Evolutionary conservation across 257 asterid species (phyloP), one percentile per base, ranked within the genome.

Genomic region (Catharanthus roseus): DNA sequence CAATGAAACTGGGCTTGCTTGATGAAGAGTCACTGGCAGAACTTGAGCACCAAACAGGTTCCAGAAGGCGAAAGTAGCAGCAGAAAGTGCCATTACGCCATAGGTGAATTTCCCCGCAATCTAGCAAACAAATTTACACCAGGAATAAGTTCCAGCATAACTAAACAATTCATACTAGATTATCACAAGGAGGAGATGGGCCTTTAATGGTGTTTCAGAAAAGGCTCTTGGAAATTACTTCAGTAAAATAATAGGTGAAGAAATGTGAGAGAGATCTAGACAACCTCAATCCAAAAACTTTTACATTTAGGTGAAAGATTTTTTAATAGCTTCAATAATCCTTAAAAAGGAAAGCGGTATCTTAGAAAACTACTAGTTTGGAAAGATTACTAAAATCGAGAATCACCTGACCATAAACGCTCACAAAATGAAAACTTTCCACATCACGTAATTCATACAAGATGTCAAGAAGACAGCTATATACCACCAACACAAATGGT

Each of bases 21-120:
- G 97, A 83, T 88, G 83, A 78, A 95, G 81, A 77, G 96, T 81
- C 62, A 92, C 89, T 44, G 99, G 97, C 79, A 95, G 87, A 77
- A 91, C 58, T 60, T 70, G 90, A 24, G 93, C 79, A 79, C 99
- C 96, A 79, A 88, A 86, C 69, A 85, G 81, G 83, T 84, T 95
- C 97, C 99, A 95, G 89, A 95, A 88, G 86, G 86, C 74, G 86
- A 89, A 95, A 73, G 99, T 95, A 81, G 97, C 97, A 75, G 92
- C 96, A 74, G 99, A 91, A 74, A 95, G 86, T 1, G 95, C 86
- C 96, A 95, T 95, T 73, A 95, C 99, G 68, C 99, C 97, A 70
- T 95, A 91, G 31, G 97, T 95, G 81, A 95, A 95, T 70, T 89
- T 84, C 72, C 99, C 97, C 78, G 99, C 96, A 79, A 95, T 93